Base-by-base conservation (phyloP, 495 filamentous ascomycete species). In the Talaromyces proteolyticus region DNA sequence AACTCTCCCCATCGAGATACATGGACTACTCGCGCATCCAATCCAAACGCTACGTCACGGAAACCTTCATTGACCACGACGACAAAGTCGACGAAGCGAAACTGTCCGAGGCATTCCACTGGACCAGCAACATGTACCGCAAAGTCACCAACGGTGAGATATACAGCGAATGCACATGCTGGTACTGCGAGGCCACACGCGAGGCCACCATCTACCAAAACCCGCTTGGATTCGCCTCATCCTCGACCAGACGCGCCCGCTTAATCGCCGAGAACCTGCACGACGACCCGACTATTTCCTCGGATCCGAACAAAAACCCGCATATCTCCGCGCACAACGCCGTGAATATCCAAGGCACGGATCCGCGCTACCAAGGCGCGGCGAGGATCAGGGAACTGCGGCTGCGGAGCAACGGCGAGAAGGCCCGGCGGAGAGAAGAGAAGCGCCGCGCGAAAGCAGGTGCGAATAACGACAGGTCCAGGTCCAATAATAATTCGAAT, bases 111-210 rank as follows among this genome's bases (percentile, higher is more conserved):
- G 73, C 74, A 38, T 92, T 94, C 54, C 80, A 81, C 59, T 88
- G 85, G 83, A 95, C 91, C 0, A 78, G 70, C 61, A 84, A 81
- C 56, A 65, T 58, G 10, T 95, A 90, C 62, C 74, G 84, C 55
- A 78, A 82, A 26, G 53, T 62, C 36, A 70, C 65, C 16, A 82
- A 73, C 56, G 68, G 72, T 6, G 76, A 85, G 51, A 75, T 86
- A 21, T 95, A 93, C 64, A 85, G 78, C 23, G 85, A 88, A 63
- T 95, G 90, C 60, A 89, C 83, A 3, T 95, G 90, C 66, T 95
- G 90, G 88, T 91, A 90, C 61, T 95, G 90, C 68, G 89, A 93
- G 72, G 80, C 84, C 18, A 80, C 87, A 52, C 83, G 89, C 11
- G 78, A 79, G 29, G 53, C 66, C n/a, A 61, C 67, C 38, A 64